Evolutionary conservation across 1,284 basidiomycete genomes (phyloP).

Genomic region (Moesziomyces antarcticus): DNA sequence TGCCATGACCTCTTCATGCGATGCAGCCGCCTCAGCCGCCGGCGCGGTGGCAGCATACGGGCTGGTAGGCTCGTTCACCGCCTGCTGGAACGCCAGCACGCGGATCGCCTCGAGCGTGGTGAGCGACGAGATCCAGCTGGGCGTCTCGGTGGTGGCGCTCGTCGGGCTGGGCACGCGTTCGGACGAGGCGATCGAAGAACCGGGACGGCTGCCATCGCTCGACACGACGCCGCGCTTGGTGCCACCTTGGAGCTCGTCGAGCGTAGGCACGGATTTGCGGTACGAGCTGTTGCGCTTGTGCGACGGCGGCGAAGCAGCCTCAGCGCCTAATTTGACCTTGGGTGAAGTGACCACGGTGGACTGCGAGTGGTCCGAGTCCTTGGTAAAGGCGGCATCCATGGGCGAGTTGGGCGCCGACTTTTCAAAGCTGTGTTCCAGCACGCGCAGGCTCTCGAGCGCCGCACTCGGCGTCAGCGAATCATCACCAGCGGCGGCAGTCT

Average conservation of each 20-base stretch:
- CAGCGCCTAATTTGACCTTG: not conserved
- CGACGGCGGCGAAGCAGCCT: not conserved
- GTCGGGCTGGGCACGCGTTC: constrained; percentile 5
- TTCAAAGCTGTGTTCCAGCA: constrained; percentile 18
- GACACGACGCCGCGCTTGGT: constrained; percentile 5
- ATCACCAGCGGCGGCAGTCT: not conserved
- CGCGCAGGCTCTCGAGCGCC: constrained; percentile 28
- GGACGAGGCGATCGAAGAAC: not conserved
- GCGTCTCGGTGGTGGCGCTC: constrained; percentile 5
- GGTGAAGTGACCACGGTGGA: constrained; percentile 12
- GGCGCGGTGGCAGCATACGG: not conserved
- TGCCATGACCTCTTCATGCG: constrained; percentile 16
- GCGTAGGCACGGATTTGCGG: constrained; percentile 30
- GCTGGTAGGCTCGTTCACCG: not conserved
- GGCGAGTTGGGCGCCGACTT: constrained; percentile 5
- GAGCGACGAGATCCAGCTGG: constrained; percentile 34
- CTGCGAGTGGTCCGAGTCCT: constrained; percentile 13
- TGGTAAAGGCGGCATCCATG: constrained; percentile 3
- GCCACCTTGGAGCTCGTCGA: constrained; percentile 6
- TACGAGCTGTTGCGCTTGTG: constrained; percentile 26
- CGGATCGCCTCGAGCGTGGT: constrained; percentile 38
- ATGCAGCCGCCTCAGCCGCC: not conserved
- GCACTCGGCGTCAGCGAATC: constrained; percentile 8
- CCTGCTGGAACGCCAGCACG: constrained; percentile 30
- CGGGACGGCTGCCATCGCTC: not conserved